phyloP scores from a whole-genome alignment of 192 early-diverging fungal species.

The Paraglomus brasilianum region DNA sequence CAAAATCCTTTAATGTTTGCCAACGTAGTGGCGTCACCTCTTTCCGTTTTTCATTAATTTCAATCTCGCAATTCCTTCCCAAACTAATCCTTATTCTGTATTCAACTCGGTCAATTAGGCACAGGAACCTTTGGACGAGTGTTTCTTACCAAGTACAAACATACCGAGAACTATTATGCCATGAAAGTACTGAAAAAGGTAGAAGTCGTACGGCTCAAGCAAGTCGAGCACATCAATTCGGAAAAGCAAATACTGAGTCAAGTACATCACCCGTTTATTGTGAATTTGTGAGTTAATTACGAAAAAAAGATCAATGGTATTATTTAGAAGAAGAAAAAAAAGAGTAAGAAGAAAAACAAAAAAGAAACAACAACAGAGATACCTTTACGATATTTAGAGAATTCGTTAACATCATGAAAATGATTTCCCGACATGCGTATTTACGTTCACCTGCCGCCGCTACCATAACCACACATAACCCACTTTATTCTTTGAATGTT shows the following conservation, averaged over 20 bases:
- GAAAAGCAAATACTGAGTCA: conserved; percentile 76
- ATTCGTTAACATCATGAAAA: no score
- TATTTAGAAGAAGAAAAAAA: background rate
- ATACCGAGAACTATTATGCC: conserved; percentile 71
- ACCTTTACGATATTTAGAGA: no score
- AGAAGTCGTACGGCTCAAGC: conserved; percentile 79
- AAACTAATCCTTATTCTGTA: no score
- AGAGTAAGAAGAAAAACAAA: background rate
- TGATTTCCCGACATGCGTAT: no score
- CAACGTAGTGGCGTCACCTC: no score
- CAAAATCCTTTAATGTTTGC: no score
- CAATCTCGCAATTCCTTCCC: no score
- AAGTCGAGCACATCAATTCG: conserved; percentile 84
- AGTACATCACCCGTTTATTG: conserved; percentile 80
- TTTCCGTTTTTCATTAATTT: no score
- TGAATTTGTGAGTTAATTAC: conserved; percentile 60
- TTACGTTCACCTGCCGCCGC: no score
- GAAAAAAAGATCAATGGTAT: background rate
- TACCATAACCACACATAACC: no score
- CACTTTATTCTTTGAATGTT: background rate
- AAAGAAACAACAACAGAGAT: background rate
- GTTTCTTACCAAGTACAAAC: conserved; percentile 77
- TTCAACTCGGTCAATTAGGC: conserved; percentile 49
- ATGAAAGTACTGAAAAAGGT: conserved; percentile 87
- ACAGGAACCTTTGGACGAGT: conserved; percentile 98